Base-by-base conservation (phyloP, 257 asterid species). In the Scutellaria baicalensis region DNA sequence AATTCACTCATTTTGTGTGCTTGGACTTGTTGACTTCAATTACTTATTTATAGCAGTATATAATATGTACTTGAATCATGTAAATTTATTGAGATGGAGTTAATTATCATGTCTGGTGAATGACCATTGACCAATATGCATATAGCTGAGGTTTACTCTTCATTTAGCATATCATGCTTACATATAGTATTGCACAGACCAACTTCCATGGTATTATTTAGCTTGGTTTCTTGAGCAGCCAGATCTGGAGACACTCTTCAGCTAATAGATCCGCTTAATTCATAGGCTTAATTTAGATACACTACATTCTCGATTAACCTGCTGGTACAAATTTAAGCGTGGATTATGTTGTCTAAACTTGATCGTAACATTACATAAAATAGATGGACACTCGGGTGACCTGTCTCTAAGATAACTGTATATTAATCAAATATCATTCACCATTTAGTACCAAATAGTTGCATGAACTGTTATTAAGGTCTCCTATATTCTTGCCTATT, bases 1-100 rank as follows among this genome's bases (percentile, higher is more conserved):
- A 71, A 68, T 57, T 59, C 56, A 43, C 66, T 65, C 38, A 66
- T 68, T 68, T 48, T 63, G 55, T 33, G 10, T 59, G 60, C 42
- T 31, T 50, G 16, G 56, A 48, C 18, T 50, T 49, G 59, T 52
- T n/a, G 49, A 35, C 64, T 61, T 36, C 21, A 27, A 33, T 21
- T 39, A 12, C 8, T 23, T 27, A 0, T 27, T 68, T 21, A 39
- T 55, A 31, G 54, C 20, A 38, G 11, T 27, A 51, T 60, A 31
- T 43, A 16, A 17, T 51, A 27, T 69, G 11, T 49, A 14, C 49
- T 9, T 69, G 48, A 7, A 68, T 54, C 54, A 31, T 3, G 45
- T 23, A 1, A 62, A 20, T 49, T 33, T 42, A 35, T 50, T 59
- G 36, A 14, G 61, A 18, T 17, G n/a, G 72, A 9, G 8, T 64